Percentiles rank a stretch among this genome's conserved stretches.
Conservation (phyloP, 305 asterid genomes). For the Plantago rigida region DNA sequence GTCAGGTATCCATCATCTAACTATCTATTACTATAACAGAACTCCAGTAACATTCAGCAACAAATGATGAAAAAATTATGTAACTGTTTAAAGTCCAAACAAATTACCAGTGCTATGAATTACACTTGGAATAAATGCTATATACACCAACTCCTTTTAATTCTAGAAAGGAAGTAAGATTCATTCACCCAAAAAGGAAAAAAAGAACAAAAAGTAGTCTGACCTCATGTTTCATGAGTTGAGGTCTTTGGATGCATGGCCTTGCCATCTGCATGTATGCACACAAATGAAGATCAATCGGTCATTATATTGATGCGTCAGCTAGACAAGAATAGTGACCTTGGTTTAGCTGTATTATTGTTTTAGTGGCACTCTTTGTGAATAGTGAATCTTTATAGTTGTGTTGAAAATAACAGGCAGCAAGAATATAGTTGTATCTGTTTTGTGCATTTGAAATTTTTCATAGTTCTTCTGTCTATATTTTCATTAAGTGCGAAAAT, state of each 20-base stretch:
- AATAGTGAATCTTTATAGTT: background rate
- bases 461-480: no score
- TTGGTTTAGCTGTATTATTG: background rate
- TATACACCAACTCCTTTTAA: constrained; percentile 37
- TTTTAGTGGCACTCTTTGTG: background rate
- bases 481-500: no score
- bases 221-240: constrained; percentile 42
- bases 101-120: constrained; percentile 31
- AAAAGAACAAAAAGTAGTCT: constrained; percentile 23
- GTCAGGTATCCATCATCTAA: no score
- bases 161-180: constrained; percentile 12
- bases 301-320: background rate
- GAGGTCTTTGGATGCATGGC: constrained; percentile 69
- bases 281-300: constrained; percentile 17
- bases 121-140: constrained; percentile 34
- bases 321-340: background rate
- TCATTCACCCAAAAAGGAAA: constrained; percentile 16
- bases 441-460: background rate
- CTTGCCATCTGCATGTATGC: constrained; percentile 78
- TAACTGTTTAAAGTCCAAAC: background rate
- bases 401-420: background rate
- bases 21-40: no score
- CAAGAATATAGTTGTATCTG: constrained; percentile 1
- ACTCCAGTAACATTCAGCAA: background rate
- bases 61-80: constrained; percentile 6